Conservation (phyloP, 345 rosid genomes). For the Garcia nutans region DNA sequence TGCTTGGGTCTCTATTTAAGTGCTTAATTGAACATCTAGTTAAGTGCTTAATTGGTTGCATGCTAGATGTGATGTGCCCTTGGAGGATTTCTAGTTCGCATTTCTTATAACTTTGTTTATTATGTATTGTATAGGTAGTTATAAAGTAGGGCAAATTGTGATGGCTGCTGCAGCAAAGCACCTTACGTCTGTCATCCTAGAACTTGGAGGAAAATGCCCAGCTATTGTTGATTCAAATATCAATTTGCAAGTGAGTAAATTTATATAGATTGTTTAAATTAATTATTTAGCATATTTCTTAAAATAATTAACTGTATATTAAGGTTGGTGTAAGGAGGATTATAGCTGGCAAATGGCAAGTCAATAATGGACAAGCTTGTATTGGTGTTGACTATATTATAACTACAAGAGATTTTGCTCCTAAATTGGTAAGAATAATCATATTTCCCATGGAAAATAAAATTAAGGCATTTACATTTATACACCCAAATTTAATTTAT, state of each 20-base stretch:
- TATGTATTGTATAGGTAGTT: conserved; percentile 31
- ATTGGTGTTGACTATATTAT: conserved; percentile 50
- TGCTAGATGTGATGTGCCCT: too few relatives aligned
- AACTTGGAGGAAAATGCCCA: conserved; percentile 63
- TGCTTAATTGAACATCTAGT: too few relatives aligned
- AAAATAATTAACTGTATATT: not conserved
- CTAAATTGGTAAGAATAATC: conserved; percentile 38
- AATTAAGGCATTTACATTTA: too few relatives aligned
- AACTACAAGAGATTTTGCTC: conserved; percentile 48
- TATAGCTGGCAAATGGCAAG: conserved; percentile 52
- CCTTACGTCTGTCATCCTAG: conserved; percentile 51
- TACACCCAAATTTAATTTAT: too few relatives aligned
- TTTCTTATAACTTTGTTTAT: too few relatives aligned
- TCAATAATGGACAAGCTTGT: conserved; percentile 54
- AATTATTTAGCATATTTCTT: too few relatives aligned
- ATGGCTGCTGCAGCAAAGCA: conserved; percentile 62
- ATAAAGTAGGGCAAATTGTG: conserved; percentile 47
- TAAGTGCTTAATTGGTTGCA: too few relatives aligned
- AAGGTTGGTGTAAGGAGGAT: conserved; percentile 53
- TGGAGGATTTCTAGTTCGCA: too few relatives aligned
- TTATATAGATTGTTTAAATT: too few relatives aligned
- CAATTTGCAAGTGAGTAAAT: conserved; percentile 33
- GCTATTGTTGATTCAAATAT: conserved; percentile 50
- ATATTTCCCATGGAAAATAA: not conserved
- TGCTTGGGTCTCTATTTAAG: too few relatives aligned